A percentile compares a stretch with the other conserved stretches of the same genome.
phyloP scores from a whole-genome alignment of 345 rosid species.

The Atalantia buxifolia region DNA sequence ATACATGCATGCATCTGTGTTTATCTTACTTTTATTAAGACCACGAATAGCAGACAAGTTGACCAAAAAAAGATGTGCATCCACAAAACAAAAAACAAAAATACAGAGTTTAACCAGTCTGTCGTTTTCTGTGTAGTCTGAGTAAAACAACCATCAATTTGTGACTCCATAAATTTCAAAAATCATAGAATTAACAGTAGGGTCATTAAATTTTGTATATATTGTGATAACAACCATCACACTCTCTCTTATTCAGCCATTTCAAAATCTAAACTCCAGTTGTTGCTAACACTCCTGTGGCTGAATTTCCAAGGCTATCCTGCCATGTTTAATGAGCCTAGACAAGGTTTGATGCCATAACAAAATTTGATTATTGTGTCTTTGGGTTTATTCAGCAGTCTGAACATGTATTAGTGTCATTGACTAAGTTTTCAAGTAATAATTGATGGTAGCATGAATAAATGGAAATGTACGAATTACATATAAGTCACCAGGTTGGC shows the following conservation, averaged over 20 bases:
- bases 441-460: background rate
- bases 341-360: background rate
- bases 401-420: background rate
- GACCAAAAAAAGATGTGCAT: background rate
- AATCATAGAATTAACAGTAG: background rate
- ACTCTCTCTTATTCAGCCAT: background rate
- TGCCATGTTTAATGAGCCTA: background rate
- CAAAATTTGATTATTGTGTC: background rate
- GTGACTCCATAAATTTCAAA: background rate
- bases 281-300: background rate
- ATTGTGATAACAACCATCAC: background rate
- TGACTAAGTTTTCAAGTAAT: background rate
- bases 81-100: background rate
- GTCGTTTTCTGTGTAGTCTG: background rate
- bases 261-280: background rate
- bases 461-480: background rate
- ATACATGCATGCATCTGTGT: background rate
- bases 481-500: conserved; percentile 10
- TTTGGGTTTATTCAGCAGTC: background rate
- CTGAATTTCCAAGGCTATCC: background rate
- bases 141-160: background rate
- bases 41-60: background rate
- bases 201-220: background rate
- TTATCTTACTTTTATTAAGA: background rate
- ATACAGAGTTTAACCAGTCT: background rate